Evolutionary conservation across 345 rosid species (phyloP), one percentile per base, ranked within the genome.

Genomic region (Pistacia integerrima): DNA sequence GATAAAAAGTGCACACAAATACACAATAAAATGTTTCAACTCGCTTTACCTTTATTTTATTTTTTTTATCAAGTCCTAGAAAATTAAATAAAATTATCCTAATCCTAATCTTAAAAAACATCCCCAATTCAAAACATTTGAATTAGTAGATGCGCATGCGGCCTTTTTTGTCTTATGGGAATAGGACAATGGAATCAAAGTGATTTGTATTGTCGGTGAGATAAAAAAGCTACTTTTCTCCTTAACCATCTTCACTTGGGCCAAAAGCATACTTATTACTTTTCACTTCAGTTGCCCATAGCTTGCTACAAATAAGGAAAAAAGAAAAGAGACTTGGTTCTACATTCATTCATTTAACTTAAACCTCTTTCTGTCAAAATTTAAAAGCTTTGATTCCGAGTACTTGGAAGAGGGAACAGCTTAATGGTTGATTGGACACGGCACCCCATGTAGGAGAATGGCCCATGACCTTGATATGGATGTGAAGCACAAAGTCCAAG

Each of bases 301-400:
- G 0, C 46, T 41, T 41, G 46, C 57, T 54, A 14, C 57, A 14
- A 52, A 14, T 1, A 14, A 52, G 17, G 1, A 11, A 52, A 52
- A 52, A 54, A 54, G 5, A 54, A 16, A 41, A 6, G 46, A 41
- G 9, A 41, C 0, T 8, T 41, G 46, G 41, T 38, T 41, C 9
- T 41, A 58, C 74, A 41, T 72, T 59, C 75, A 72, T 17, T 72
- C 67, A 59, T 20, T 25, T 60, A 46, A 60, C 22, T 20, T 25
- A 46, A 46, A 60, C 22, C 67, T 4, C 22, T 33, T 72, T 25
- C 8, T 11, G 41, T 30, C 56, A 33, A 64, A 0, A 30, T 30
- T 62, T 7, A 1, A 61, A 25, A 28, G 65, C 18, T 61, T 61
- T 61, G 18, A 9, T 25, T 11, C 28, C 38, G 14, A 62, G 36